Percentiles rank a stretch among this genome's conserved stretches.
phyloP scores from a whole-genome alignment of 805 yeast genomes.

The Kuraishia borneana region DNA sequence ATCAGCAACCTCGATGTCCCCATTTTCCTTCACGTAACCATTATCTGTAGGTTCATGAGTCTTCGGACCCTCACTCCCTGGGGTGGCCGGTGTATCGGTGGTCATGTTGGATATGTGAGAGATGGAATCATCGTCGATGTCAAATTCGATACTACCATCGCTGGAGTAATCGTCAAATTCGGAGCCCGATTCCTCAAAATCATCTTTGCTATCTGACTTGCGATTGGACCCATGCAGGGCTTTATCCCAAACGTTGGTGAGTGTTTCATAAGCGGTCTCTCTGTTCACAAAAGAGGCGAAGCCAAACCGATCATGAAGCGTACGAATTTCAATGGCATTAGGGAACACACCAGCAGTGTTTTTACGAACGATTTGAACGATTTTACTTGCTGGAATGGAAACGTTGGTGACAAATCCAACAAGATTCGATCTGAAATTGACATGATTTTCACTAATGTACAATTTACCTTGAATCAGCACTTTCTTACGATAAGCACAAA shows the following conservation, averaged over 20 bases:
- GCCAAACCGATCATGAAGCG: conserved; percentile 48
- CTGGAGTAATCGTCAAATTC: conserved; percentile 20
- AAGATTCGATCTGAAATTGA: conserved; percentile 58
- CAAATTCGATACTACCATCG: conserved; percentile 11
- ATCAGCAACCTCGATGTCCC: conserved; percentile 46
- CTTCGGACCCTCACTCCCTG: conserved; percentile 22
- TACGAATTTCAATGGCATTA: conserved; percentile 53
- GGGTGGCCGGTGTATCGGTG: conserved; percentile 2
- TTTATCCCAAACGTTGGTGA: conserved; percentile 53
- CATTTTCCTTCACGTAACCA: conserved; percentile 29
- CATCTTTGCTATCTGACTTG: neutral
- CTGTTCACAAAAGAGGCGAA: conserved; percentile 59
- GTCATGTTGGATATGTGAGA: neutral
- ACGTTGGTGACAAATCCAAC: conserved; percentile 57
- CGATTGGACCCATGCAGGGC: conserved; percentile 16
- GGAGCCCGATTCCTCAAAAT: conserved; percentile 11
- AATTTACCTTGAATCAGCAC: conserved; percentile 58
- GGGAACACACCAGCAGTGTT: conserved; percentile 61
- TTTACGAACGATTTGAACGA: conserved; percentile 52
- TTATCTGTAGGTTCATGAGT: conserved; percentile 22
- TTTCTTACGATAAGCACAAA: conserved; percentile 58
- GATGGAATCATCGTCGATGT: conserved; percentile 10
- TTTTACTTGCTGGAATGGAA: conserved; percentile 46
- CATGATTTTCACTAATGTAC: conserved; percentile 41
- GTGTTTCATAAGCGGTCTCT: conserved; percentile 38